Conservation (phyloP, 768 basidiomycete genomes). For the Suillus placidus region DNA sequence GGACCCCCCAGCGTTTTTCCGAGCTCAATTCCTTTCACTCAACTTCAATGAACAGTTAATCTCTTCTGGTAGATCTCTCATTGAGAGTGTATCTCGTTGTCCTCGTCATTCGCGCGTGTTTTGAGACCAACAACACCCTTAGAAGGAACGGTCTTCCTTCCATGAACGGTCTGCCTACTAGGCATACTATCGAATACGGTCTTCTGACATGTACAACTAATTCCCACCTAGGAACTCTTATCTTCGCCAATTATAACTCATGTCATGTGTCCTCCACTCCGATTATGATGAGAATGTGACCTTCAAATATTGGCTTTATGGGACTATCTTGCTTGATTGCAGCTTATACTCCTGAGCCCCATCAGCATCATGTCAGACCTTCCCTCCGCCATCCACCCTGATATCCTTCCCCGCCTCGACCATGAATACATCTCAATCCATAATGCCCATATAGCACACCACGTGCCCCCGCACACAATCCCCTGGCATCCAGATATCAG, state of each 20-base stretch:
- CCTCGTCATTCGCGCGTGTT: background rate
- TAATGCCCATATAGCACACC: conserved; percentile 45
- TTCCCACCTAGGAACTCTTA: background rate
- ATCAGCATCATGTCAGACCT: conserved; percentile 19
- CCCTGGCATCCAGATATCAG: conserved; percentile 64
- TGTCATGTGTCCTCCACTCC: background rate
- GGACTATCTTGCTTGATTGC: background rate
- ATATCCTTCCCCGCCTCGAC: conserved; percentile 56
- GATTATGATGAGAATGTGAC: background rate
- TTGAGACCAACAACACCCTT: background rate
- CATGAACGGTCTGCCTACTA: background rate
- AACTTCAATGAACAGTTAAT: background rate
- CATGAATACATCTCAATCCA: conserved; percentile 68
- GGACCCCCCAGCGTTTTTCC: no score
- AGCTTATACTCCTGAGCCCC: background rate
- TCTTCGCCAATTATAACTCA: background rate
- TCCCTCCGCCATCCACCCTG: conserved; percentile 60
- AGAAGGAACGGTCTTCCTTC: background rate
- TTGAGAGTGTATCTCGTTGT: background rate
- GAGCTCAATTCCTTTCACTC: no score
- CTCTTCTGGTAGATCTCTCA: background rate
- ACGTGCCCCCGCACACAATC: conserved; percentile 54
- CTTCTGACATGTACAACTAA: no score
- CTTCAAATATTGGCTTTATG: background rate
- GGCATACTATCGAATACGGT: background rate